Base-by-base conservation (phyloP, 306 rosid genomes). In the Malus orientalis region DNA sequence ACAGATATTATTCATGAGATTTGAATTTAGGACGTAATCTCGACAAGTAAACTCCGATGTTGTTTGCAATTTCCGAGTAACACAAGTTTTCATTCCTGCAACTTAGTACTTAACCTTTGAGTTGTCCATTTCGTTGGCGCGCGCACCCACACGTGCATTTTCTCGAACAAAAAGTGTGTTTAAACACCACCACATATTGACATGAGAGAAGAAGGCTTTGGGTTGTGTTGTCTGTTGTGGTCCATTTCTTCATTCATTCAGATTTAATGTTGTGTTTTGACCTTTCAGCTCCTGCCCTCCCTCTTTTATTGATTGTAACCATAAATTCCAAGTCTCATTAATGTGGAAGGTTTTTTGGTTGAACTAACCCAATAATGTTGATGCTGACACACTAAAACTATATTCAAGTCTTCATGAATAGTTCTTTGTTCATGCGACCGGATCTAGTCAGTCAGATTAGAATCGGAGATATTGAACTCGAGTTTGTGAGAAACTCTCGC, bases 281-380 rank as follows among this genome's bases (percentile, higher is more conserved):
- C 49, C 29, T 45, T 73, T 79, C 70, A 71, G 40, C 73, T 49
- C 72, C 58, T 61, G 6, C 54, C 20, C 32, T 61, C 4, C 4
- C 23, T 19, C 53, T 67, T 59, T 44, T 54, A 7, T 32, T n/a
- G 54, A 42, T 74, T 68, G 18, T 25, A 27, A 74, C 67, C 70
- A 51, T 42, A 72, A 25, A 61, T 73, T 64, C 69, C 64, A 67
- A 23, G 19, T 45, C 33, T 74, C 83, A 74, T 67, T 49, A 60
- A 75, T 69, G 74, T 54, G 70, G 73, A 27, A 61, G 65, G 32
- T 73, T 74, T 58, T 76, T 11, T 22, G 30, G 69, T 79, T 23
- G 53, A 69, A 32, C 60, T 32, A 69, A 68, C 62, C 72, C 25
- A 23, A 59, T 16, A 74, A 59, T 18, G 44, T 20, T 69, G 63